These are phyloP conservation scores for Komagataella kurtzmanii DNA, from an alignment of 805 yeast genomes.

Conservation along the genomic window DNA sequence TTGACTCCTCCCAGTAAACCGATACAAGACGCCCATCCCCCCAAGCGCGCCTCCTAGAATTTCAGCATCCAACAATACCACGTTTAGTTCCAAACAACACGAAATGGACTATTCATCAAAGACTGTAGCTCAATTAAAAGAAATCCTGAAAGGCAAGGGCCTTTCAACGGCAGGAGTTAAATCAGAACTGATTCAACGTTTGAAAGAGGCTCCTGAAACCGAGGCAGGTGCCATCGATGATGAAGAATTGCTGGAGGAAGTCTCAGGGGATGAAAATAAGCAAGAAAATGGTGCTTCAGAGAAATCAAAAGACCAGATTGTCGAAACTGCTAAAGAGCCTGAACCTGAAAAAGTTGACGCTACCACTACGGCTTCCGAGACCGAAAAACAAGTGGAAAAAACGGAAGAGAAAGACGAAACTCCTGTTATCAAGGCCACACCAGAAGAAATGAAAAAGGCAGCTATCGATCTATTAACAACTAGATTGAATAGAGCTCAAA, in stretches of 20 bases:
- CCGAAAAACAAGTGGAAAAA: slow-evolving; percentile 9
- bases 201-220: slow-evolving; percentile 40
- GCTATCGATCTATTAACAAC: slow-evolving; percentile 57
- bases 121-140: slow-evolving; percentile 80
- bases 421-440: slow-evolving; percentile 16
- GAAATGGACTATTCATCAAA: not conserved
- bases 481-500: slow-evolving; percentile 59
- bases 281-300: slow-evolving; percentile 8
- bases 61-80: not conserved
- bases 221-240: slow-evolving; percentile 10
- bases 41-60: not conserved
- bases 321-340: slow-evolving; percentile 3
- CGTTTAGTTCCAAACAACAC: not conserved
- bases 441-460: slow-evolving; percentile 58
- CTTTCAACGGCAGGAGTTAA: slow-evolving; percentile 69
- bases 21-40: not conserved
- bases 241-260: slow-evolving; percentile 5
- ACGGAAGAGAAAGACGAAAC: slow-evolving; percentile 8
- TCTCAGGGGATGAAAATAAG: slow-evolving; percentile 10
- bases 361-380: slow-evolving; percentile 6
- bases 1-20: not conserved
- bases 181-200: slow-evolving; percentile 56
- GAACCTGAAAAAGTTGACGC: slow-evolving; percentile 7
- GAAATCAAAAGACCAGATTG: not conserved
- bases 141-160: slow-evolving; percentile 50